Percentiles rank a stretch among this genome's conserved stretches.
These are phyloP conservation scores for Berkeleyomyces basicola DNA, from an alignment of 2,329 filamentous ascomycete genomes.

Conservation along the genomic window DNA sequence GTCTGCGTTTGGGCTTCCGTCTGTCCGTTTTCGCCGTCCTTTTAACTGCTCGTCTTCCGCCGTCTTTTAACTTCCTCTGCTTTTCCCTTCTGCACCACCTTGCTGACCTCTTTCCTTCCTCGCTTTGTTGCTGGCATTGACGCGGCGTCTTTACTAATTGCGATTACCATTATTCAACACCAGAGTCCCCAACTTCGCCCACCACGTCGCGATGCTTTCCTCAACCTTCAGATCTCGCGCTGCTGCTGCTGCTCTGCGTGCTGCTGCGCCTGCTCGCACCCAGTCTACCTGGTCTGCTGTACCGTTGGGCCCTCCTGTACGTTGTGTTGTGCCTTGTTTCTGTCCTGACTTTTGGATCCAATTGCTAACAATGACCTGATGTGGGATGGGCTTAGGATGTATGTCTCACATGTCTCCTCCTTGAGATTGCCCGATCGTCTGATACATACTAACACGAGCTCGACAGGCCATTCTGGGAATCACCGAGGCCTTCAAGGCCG, in stretches of 20 bases:
- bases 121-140: background rate
- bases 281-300: slow-evolving; percentile 83
- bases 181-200: background rate
- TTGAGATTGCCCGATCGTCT: background rate
- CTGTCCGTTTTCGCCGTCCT: slow-evolving; percentile 1
- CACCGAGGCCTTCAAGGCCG: slow-evolving; percentile 98
- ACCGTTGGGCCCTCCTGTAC: slow-evolving; percentile 82
- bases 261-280: slow-evolving; percentile 30
- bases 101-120: slow-evolving; percentile 14
- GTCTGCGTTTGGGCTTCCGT: background rate
- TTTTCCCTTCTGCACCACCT: background rate
- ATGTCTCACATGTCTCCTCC: background rate
- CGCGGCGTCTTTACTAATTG: background rate
- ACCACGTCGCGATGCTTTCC: slow-evolving; percentile 26
- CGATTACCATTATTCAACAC: background rate
- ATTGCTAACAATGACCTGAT: slow-evolving; percentile 3
- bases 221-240: slow-evolving; percentile 27
- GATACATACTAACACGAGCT: background rate
- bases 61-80: slow-evolving; percentile 11
- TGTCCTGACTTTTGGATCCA: background rate
- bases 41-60: slow-evolving; percentile 3
- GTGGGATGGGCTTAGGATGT: slow-evolving; percentile 8
- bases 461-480: slow-evolving; percentile 70
- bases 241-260: slow-evolving; percentile 24
- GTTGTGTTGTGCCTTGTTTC: slow-evolving; percentile 22